These are phyloP conservation scores for Zygoascus meyerae DNA, from an alignment of 1,139 yeast species.

Conservation along the genomic window DNA sequence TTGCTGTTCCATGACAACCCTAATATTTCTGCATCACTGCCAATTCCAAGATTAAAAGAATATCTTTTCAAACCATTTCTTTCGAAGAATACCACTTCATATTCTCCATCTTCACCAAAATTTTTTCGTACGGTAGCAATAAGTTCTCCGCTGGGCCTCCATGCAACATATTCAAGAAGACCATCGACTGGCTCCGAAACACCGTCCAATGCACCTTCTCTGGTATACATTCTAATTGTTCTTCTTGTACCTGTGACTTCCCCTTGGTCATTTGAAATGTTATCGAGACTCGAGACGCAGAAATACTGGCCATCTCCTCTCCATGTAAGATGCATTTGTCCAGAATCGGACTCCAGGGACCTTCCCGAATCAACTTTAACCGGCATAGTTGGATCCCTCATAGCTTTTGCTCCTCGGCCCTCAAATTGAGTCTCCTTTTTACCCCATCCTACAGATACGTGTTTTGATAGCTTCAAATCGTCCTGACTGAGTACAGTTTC, in stretches of 20 bases:
- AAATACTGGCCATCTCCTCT: conserved; percentile 91
- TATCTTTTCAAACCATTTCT: conserved; percentile 91
- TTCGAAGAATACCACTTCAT: conserved; percentile 64
- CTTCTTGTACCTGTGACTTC: conserved; percentile 49
- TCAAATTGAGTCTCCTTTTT: conserved; percentile 93
- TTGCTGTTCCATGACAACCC: conserved; percentile 75
- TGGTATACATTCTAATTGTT: conserved; percentile 73
- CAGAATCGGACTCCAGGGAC: conserved; percentile 49
- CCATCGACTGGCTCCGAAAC: conserved; percentile 90
- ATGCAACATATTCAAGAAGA: conserved; percentile 63
- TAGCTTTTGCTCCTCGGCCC: conserved; percentile 75
- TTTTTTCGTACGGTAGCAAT: conserved; percentile 75
- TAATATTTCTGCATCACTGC: conserved; percentile 42
- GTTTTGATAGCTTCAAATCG: conserved; percentile 70
- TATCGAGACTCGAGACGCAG: conserved; percentile 60
- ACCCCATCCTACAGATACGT: conserved; percentile 99
- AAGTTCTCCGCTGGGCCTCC: conserved; percentile 89
- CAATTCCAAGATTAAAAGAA: conserved; percentile 67
- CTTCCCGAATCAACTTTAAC: conserved; percentile 63
- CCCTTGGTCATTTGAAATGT: conserved; percentile 23
- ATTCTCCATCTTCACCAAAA: conserved; percentile 19
- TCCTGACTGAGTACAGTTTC: conserved; percentile 55
- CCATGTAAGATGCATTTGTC: conserved; percentile 62
- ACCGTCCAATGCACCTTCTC: conserved; percentile 70
- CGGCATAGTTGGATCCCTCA: conserved; percentile 92